Percentiles rank a stretch among this genome's conserved stretches.
phyloP scores from a whole-genome alignment of 73 alveolate genomes.

The Durusdinium trenchii region DNA sequence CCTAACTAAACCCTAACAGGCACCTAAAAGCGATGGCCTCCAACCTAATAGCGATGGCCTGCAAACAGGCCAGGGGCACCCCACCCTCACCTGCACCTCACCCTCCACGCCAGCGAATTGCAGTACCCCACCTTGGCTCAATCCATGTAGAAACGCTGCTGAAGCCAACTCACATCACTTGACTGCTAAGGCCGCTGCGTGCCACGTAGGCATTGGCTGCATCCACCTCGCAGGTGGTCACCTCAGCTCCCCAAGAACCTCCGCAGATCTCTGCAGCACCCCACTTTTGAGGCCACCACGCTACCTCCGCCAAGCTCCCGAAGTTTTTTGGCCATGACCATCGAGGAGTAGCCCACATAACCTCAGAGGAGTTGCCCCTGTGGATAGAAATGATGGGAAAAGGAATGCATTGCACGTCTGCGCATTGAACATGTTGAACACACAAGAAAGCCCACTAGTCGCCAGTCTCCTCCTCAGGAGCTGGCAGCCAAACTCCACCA shows the following conservation, averaged over 20 bases:
- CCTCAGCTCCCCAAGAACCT: not conserved
- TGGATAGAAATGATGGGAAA: not conserved
- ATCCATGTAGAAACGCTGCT: not conserved
- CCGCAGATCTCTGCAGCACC: not conserved
- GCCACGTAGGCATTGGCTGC: slow-evolving; percentile 90
- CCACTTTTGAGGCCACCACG: not conserved
- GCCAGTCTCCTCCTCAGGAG: not conserved
- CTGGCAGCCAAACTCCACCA: slow-evolving; percentile 84
- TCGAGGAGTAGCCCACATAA: slow-evolving; percentile 83
- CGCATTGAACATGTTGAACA: too few species aligned
- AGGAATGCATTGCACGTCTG: not conserved
- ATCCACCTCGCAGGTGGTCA: slow-evolving; percentile 88
- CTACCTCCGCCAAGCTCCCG: slow-evolving; percentile 86
- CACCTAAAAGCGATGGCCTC: too few species aligned
- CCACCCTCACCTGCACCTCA: slow-evolving; percentile 75
- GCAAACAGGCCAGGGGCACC: not conserved
- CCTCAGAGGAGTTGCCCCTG: not conserved
- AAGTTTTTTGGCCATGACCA: slow-evolving; percentile 66
- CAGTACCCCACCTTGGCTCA: slow-evolving; percentile 54
- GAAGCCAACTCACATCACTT: not conserved
- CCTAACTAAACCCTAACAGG: too few species aligned
- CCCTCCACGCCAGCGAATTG: slow-evolving; percentile 90
- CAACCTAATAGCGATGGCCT: too few species aligned
- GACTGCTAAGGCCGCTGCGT: slow-evolving; percentile 8
- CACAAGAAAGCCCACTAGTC: not conserved